These are phyloP conservation scores for Pseudocercospora crystallina DNA, from an alignment of 2,329 filamentous ascomycete genomes.

Conservation along the genomic window DNA sequence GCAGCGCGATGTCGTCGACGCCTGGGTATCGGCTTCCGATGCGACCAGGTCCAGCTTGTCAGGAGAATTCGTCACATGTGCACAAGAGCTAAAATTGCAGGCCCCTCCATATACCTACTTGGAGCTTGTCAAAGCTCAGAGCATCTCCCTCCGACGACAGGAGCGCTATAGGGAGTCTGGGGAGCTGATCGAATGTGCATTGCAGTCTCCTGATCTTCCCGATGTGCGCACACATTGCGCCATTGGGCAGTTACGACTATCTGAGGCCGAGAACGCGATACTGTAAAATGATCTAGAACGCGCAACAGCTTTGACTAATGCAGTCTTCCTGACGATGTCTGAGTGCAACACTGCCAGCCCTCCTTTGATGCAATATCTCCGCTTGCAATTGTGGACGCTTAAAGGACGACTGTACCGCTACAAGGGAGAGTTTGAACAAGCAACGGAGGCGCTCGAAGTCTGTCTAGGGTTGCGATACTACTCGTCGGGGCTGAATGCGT, in stretches of 20 bases:
- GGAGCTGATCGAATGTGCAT: neutral
- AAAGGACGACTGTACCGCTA: neutral
- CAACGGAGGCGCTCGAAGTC: neutral
- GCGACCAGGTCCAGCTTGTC: neutral
- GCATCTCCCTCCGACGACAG: neutral
- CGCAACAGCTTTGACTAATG: too few species aligned
- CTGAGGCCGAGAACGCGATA: neutral
- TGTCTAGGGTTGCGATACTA: neutral
- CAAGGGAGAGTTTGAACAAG: neutral
- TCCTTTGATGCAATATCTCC: neutral
- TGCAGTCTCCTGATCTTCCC: neutral
- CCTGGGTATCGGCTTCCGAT: neutral
- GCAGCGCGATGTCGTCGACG: neutral
- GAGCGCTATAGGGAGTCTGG: neutral
- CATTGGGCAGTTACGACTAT: neutral
- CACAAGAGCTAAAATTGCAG: neutral
- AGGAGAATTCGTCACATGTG: neutral
- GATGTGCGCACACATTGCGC: neutral
- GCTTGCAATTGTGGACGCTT: neutral
- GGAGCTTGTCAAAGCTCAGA: too few species aligned
- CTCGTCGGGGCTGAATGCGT: neutral
- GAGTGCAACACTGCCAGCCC: neutral
- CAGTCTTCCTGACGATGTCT: neutral
- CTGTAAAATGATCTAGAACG: neutral
- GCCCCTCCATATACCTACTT: neutral